Percentiles rank a stretch among this genome's conserved stretches.
phyloP scores from a whole-genome alignment of 2,329 filamentous ascomycete species.

The Sclerotinia subarctica region DNA sequence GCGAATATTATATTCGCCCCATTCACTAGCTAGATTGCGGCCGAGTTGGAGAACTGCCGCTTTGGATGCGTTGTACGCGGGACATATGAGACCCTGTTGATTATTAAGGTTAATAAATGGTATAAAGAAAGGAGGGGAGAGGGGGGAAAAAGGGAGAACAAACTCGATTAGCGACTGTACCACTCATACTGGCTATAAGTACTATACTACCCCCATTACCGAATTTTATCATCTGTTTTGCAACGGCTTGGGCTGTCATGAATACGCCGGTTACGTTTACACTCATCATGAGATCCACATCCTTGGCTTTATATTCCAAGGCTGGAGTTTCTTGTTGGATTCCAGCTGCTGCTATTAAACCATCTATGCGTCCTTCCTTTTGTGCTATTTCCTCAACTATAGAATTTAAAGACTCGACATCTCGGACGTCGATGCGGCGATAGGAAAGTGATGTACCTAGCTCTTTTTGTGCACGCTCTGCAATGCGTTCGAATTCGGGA shows the following conservation, averaged over 20 bases:
- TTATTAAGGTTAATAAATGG: background rate
- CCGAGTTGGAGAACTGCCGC: constrained; percentile 69
- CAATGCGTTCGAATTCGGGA: constrained; percentile 58
- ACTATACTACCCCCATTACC: constrained; percentile 59
- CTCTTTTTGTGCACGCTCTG: constrained; percentile 41
- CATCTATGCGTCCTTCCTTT: constrained; percentile 70
- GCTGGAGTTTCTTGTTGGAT: constrained; percentile 83
- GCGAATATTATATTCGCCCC: constrained; percentile 64
- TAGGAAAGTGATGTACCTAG: constrained; percentile 63
- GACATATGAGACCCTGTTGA: constrained; percentile 54
- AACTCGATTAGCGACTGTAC: constrained; percentile 62
- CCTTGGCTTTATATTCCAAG: constrained; percentile 73
- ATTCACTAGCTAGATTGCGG: constrained; percentile 69
- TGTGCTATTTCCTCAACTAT: constrained; percentile 67
- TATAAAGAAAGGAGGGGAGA: constrained; percentile 35
- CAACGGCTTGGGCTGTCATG: constrained; percentile 86
- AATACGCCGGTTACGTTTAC: constrained; percentile 85
- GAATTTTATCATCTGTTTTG: constrained; percentile 65
- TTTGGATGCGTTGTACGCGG: constrained; percentile 74
- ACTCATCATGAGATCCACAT: constrained; percentile 74
- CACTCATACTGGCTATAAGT: constrained; percentile 69
- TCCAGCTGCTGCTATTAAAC: constrained; percentile 66
- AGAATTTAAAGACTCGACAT: constrained; percentile 63
- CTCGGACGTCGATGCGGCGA: constrained; percentile 75
- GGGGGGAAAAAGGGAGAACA: constrained; percentile 42